Evolutionary conservation across 805 yeast species (phyloP).

Genomic region (Metschnikowia henanensis): DNA sequence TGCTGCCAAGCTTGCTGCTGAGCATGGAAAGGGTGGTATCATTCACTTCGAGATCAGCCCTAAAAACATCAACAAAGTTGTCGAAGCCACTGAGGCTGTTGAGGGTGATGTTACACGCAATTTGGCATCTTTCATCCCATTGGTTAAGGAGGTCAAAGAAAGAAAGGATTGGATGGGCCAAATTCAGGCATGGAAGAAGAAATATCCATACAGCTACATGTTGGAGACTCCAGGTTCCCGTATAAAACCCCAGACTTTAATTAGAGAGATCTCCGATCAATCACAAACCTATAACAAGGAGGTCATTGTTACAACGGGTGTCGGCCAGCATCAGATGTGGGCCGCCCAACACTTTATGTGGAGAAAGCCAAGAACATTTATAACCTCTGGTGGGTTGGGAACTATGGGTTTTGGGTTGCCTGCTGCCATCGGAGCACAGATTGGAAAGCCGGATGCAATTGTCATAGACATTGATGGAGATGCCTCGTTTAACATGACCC

Average conservation of each 20-base stretch:
- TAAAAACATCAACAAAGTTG: slow-evolving; percentile 96
- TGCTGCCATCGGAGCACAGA: slow-evolving; percentile 97
- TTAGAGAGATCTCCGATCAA: slow-evolving; percentile 73
- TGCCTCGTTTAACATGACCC: slow-evolving; percentile 98
- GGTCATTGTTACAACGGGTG: slow-evolving; percentile 94
- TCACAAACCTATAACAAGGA: slow-evolving; percentile 64
- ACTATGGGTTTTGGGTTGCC: slow-evolving; percentile 99
- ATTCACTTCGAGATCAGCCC: slow-evolving; percentile 95
- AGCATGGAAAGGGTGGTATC: slow-evolving; percentile 90
- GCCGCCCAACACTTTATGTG: slow-evolving; percentile 97
- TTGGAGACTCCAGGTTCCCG: slow-evolving; percentile 74
- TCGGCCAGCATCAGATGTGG: slow-evolving; percentile 99
- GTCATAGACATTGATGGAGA: slow-evolving; percentile 99
- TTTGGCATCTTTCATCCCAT: slow-evolving; percentile 70
- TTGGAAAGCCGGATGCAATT: slow-evolving; percentile 90
- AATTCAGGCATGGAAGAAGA: slow-evolving; percentile 78
- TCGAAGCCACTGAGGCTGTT: slow-evolving; percentile 92
- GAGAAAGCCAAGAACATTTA: slow-evolving; percentile 88
- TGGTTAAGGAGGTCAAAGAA: slow-evolving; percentile 58
- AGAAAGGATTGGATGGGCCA: slow-evolving; percentile 81
- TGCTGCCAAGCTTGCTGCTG: slow-evolving; percentile 85
- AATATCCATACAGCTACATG: slow-evolving; percentile 84
- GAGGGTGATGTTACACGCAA: slow-evolving; percentile 94
- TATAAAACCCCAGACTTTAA: slow-evolving; percentile 92
- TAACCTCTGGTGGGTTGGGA: slow-evolving; percentile 99